Base-by-base conservation (phyloP, 257 asterid species). In the Solanum bukasovii region DNA sequence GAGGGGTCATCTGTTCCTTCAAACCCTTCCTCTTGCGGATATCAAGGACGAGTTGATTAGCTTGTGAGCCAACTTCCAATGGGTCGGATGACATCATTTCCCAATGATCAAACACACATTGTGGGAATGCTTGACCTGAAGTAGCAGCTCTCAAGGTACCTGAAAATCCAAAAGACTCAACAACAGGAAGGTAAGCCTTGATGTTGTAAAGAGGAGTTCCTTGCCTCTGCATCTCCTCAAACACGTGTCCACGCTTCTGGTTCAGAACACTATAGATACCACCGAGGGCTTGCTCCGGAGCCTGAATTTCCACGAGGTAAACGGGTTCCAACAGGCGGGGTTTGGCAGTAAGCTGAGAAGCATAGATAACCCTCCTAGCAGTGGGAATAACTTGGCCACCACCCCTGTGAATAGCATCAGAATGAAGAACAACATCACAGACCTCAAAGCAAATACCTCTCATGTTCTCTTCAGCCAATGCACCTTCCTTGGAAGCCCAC, bases 401-500 rank as follows among this genome's bases (percentile, higher is more conserved):
- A 83, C 93, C 93, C 67, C 93, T 88, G 90, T 91, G 93, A 72
- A 91, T 91, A 31, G 93, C 92, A 88, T 91, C 93, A 73, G 93
- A 83, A 46, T 90, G 93, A 86, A 91, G 93, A 29, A 91, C 92
- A 10, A 91, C 93, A 56, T 91, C 93, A 61, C 93, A 90, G 10
- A 91, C 92, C 87, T 91, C 93, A 91, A 90, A 91, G 87, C 93
- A 91, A 46, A 91, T 91, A 84, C 92, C 93, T 40, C 93, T 89
- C 93, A 91, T 91, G 89, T 91, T 91, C 85, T 91, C 92, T 83
- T 91, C 92, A 38, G 91, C 87, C 84, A 91, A 79, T 3, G 92
- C 92, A 87, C 93, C 93, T 83, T 91, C 93, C 88, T 91, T 91
- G 34, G 92, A 91, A 83, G 92, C 93, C 93, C 92, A 91, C 84